phyloP scores from a whole-genome alignment of 306 rosid genomes.

The Trifolium pratense region DNA sequence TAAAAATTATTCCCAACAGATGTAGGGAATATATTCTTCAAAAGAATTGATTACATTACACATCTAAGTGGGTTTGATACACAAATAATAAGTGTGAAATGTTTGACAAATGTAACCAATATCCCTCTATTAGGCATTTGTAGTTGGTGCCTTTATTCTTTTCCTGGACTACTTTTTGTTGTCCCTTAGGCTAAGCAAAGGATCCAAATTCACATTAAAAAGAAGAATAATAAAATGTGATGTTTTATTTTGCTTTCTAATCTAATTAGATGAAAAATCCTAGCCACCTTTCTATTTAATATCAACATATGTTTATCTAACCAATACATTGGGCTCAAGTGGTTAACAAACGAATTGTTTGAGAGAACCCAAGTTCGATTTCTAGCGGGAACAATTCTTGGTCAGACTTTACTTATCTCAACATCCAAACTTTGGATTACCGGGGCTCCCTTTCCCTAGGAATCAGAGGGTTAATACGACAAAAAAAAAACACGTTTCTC shows the following conservation, averaged over 20 bases:
- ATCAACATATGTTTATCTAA: too few species aligned
- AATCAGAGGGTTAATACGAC: too few species aligned
- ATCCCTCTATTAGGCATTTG: background rate
- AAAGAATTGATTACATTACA: constrained; percentile 17
- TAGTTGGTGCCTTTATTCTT: constrained; percentile 36
- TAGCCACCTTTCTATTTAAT: constrained; percentile 16
- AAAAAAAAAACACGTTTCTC: too few species aligned
- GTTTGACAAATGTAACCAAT: constrained; percentile 34
- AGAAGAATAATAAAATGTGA: constrained; percentile 13
- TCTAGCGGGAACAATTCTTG: too few species aligned
- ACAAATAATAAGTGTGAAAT: constrained; percentile 16
- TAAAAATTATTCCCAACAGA: constrained; percentile 24
- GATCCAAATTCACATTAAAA: constrained; percentile 33
- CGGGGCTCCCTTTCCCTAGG: too few species aligned
- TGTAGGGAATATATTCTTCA: constrained; percentile 44
- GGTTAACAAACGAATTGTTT: too few species aligned
- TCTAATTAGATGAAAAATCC: background rate
- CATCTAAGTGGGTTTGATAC: constrained; percentile 36
- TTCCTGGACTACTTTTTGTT: constrained; percentile 9
- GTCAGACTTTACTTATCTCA: too few species aligned
- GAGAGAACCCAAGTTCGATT: too few species aligned
- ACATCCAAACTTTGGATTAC: too few species aligned
- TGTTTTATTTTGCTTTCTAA: constrained; percentile 23
- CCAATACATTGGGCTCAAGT: too few species aligned
- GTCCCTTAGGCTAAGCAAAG: constrained; percentile 46